Percentiles rank a stretch among this genome's conserved stretches.
Evolutionary conservation across 345 rosid species (phyloP).

Genomic region (Euphorbia peplus): DNA sequence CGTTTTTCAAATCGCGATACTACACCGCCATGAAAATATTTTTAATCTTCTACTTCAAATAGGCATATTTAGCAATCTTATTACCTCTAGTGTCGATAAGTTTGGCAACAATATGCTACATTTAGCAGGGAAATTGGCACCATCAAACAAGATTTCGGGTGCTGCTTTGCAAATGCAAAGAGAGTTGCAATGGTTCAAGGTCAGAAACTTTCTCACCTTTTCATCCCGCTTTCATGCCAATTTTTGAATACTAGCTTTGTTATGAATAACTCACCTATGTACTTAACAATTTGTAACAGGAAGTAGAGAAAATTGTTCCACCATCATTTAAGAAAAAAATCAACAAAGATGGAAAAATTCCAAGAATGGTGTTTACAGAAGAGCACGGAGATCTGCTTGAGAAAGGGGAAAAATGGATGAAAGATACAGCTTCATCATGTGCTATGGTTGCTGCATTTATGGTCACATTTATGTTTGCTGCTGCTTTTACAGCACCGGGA

Average conservation of each 20-base stretch:
- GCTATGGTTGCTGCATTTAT: slow-evolving; percentile 15
- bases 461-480: slow-evolving; percentile 14
- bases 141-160: neutral
- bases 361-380: slow-evolving; percentile 5
- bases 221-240: neutral
- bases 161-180: slow-evolving; percentile 18
- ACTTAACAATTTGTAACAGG: too few relatives aligned
- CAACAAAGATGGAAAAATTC: slow-evolving; percentile 3
- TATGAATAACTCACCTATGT: too few relatives aligned
- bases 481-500: slow-evolving; percentile 17
- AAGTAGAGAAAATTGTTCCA: slow-evolving; percentile 18
- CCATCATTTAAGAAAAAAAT: slow-evolving; percentile 9
- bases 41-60: slow-evolving; percentile 5
- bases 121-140: neutral
- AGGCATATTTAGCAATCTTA: neutral
- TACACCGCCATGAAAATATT: neutral
- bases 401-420: slow-evolving; percentile 26
- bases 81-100: neutral
- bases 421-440: slow-evolving; percentile 16
- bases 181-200: slow-evolving; percentile 16
- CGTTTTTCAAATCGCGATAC: neutral
- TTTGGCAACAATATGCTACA: neutral
- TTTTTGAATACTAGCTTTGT: too few relatives aligned
- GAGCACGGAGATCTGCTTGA: slow-evolving; percentile 1
- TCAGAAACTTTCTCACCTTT: neutral